Evolutionary conservation across 768 basidiomycete species (phyloP).

Genomic region (Psilocybe tampanensis): DNA sequence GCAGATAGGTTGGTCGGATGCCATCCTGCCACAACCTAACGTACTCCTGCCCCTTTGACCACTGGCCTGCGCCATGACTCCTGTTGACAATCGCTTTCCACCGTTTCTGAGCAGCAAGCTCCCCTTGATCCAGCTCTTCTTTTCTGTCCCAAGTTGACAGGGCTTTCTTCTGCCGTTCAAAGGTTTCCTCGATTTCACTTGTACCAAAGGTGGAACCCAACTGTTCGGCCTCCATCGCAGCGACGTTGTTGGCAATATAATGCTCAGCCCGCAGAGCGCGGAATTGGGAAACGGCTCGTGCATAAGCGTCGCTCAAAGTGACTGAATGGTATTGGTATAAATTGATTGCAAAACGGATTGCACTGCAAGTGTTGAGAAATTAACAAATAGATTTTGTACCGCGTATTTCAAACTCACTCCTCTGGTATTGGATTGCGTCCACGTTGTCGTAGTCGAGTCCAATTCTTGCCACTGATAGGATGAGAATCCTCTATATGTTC

Average conservation of each 20-base stretch:
- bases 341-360: constrained; percentile 78
- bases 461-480: constrained; percentile 57
- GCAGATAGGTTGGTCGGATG: constrained; percentile 65
- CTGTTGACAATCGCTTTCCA: constrained; percentile 71
- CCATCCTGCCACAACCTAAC: constrained; percentile 73
- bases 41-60: constrained; percentile 79
- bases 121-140: constrained; percentile 59
- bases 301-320: constrained; percentile 81
- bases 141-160: constrained; percentile 62
- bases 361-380: constrained; percentile 49
- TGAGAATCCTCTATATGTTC: constrained; percentile 57
- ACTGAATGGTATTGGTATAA: constrained; percentile 66
- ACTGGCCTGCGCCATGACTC: constrained; percentile 46
- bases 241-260: constrained; percentile 74
- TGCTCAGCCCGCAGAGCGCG: constrained; percentile 85
- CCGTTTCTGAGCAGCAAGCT: constrained; percentile 67
- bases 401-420: constrained; percentile 63
- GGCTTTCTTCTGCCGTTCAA: constrained; percentile 61
- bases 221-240: constrained; percentile 77
- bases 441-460: constrained; percentile 82
- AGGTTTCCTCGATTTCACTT: constrained; percentile 62
- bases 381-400: constrained; percentile 8
- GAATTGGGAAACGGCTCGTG: constrained; percentile 80
- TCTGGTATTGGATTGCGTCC: constrained; percentile 84
- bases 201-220: constrained; percentile 68